These are phyloP conservation scores for Lindgomyces ingoldianus DNA, from an alignment of 495 filamentous ascomycete species.

Conservation along the genomic window DNA sequence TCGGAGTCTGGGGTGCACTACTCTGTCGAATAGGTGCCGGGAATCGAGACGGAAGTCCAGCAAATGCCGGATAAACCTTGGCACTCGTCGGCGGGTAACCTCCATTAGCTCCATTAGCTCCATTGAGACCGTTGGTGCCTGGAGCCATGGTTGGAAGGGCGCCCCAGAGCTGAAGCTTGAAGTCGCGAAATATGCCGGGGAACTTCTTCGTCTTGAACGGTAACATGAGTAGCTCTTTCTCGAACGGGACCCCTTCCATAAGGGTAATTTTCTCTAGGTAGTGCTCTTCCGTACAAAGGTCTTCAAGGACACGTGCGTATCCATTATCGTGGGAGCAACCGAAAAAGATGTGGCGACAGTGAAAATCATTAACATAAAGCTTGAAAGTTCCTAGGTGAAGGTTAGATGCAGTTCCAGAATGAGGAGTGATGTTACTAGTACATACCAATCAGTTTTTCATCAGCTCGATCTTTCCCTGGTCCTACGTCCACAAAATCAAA, in stretches of 20 bases:
- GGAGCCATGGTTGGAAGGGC: background rate
- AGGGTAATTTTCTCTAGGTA: conserved; percentile 65
- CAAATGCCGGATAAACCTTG: background rate
- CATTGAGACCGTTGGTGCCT: background rate
- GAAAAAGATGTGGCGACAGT: conserved; percentile 79
- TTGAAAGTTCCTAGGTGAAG: conserved; percentile 63
- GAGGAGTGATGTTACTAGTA: conserved; percentile 23
- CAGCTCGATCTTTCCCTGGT: conserved; percentile 64
- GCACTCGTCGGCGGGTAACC: background rate
- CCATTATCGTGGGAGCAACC: conserved; percentile 76
- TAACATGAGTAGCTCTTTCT: conserved; percentile 60
- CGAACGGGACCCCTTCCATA: conserved; percentile 72
- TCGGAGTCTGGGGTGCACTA: conserved; percentile 2
- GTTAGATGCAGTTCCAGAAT: background rate
- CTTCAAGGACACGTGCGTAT: conserved; percentile 70
- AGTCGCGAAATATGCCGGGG: conserved; percentile 64
- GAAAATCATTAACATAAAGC: conserved; percentile 65
- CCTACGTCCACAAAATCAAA: conserved; percentile 81
- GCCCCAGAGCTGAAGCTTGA: conserved; percentile 51
- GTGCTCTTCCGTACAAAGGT: conserved; percentile 57
- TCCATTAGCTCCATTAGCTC: background rate
- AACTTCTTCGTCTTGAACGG: conserved; percentile 63
- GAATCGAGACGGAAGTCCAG: conserved; percentile 17
- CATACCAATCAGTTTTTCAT: conserved; percentile 75
- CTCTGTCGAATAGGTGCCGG: conserved; percentile 3